phyloP scores from a whole-genome alignment of 306 rosid genomes.

The Vigna nakashimae region DNA sequence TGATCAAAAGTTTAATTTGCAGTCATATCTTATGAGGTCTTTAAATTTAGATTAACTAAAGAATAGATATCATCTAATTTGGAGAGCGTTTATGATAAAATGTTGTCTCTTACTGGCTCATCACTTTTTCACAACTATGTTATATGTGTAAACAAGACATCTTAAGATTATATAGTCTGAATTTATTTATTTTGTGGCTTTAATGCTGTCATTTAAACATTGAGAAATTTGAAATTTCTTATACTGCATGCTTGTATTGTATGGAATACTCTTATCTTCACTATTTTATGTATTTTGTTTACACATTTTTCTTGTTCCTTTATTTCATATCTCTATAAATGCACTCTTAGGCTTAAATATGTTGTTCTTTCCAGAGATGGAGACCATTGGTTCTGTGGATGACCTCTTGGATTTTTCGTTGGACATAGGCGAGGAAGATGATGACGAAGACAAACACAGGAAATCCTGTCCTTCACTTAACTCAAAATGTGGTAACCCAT shows the following conservation, averaged over 20 bases:
- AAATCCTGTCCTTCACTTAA: slow-evolving; percentile 42
- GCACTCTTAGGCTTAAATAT: slow-evolving; percentile 5
- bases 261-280: neutral
- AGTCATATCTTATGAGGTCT: neutral
- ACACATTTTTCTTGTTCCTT: neutral
- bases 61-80: slow-evolving; percentile 1
- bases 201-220: neutral
- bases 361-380: slow-evolving; percentile 67
- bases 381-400: slow-evolving; percentile 62
- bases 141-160: slow-evolving; percentile 16
- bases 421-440: slow-evolving; percentile 65
- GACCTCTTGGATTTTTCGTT: slow-evolving; percentile 76
- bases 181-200: slow-evolving; percentile 23
- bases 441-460: slow-evolving; percentile 52
- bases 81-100: neutral
- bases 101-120: slow-evolving; percentile 7
- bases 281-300: slow-evolving; percentile 21
- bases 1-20: neutral
- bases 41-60: neutral
- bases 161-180: slow-evolving; percentile 13
- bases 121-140: neutral
- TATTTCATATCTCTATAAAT: neutral
- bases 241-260: slow-evolving; percentile 2
- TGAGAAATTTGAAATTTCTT: neutral
- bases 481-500: slow-evolving; percentile 44